Evolutionary conservation across 495 filamentous ascomycete genomes (phyloP).

Genomic region (Penicillium subrubescens): DNA sequence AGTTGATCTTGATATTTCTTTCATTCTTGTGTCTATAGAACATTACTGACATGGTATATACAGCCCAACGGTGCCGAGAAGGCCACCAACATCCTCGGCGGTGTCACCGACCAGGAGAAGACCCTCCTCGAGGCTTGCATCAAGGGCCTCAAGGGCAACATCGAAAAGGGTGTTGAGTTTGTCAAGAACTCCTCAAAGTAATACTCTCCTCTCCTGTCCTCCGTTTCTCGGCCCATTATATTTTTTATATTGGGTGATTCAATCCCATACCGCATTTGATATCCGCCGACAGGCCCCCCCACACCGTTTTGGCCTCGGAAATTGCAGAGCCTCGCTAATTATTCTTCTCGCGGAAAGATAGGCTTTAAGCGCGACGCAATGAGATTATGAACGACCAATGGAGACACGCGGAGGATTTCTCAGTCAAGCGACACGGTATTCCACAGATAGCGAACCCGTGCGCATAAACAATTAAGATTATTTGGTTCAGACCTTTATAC

Average conservation of each 20-base stretch:
- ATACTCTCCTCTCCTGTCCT: conserved; percentile 38
- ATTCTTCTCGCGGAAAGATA: conserved; percentile 46
- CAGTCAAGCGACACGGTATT: not conserved
- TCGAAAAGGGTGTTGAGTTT: conserved; percentile 90
- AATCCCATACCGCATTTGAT: conserved; percentile 17
- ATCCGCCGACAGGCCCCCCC: conserved; percentile 15
- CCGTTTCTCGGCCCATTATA: not conserved
- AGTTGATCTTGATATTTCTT: conserved; percentile 33
- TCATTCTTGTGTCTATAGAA: not conserved
- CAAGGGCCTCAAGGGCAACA: conserved; percentile 83
- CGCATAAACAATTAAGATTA: conserved; percentile 7
- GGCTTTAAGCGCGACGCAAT: conserved; percentile 44
- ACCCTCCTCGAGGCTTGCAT: conserved; percentile 74
- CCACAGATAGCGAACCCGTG: conserved; percentile 6
- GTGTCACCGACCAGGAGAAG: conserved; percentile 81
- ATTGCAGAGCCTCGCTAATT: conserved; percentile 44
- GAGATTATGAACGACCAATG: conserved; percentile 35
- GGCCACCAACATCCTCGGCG: conserved; percentile 73
- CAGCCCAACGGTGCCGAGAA: conserved; percentile 82
- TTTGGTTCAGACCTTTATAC: not conserved
- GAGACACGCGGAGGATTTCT: conserved; percentile 10
- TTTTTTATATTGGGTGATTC: not conserved
- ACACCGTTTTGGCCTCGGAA: conserved; percentile 4
- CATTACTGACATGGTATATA: conserved; percentile 24
- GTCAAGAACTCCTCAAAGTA: conserved; percentile 80